Base-by-base conservation (phyloP, 2,329 filamentous ascomycete genomes). In the Cladophialophora chaetospira region DNA sequence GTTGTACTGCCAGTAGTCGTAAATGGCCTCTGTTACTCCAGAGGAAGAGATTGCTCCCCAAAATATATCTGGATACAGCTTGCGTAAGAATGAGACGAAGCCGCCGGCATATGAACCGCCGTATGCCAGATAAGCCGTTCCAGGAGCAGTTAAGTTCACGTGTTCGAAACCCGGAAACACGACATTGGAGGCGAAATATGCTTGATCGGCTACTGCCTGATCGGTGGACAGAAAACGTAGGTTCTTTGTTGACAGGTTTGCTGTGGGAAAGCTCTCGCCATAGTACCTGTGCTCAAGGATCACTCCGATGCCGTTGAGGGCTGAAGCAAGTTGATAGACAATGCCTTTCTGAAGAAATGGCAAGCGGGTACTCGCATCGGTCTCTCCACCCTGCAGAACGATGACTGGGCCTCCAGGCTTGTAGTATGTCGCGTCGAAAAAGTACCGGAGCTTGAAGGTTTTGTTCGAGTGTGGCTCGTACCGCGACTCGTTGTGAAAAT, bases 271-370 rank as follows among this genome's bases (percentile, higher is more conserved):
- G 69, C 88, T 92, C 10, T 79, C 79, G 54, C 91, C 91, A 68
- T 96, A 96, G 77, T 95, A 96, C 26, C 91, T 84, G 68, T 96
- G 91, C 74, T 96, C 91, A 2, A 96, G 80, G 44, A 96, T 82
- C 2, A 96, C 87, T 2, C 86, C 89, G 23, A 96, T 74, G 1
- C 91, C 91, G 55, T 85, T 76, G 0, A 88, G 89, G 0, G 87
- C 87, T 64, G 86, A 76, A 3, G 87, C 82, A 15, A 96, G 77
- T 62, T 89, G 81, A 31, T 85, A 79, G 0, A 90, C 77, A 50
- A 96, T 87, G 50, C 91, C 91, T 69, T 94, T 89, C 63, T 91
- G 84, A 8, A 96, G 74, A 67, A 82, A 93, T 0, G 82, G 80
- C 15, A 95, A 74, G 11, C 89, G 80, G 28, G 70, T 82, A n/a